Evolutionary conservation across 2,329 filamentous ascomycete genomes (phyloP).

Genomic region (Fusarium mundagurra): DNA sequence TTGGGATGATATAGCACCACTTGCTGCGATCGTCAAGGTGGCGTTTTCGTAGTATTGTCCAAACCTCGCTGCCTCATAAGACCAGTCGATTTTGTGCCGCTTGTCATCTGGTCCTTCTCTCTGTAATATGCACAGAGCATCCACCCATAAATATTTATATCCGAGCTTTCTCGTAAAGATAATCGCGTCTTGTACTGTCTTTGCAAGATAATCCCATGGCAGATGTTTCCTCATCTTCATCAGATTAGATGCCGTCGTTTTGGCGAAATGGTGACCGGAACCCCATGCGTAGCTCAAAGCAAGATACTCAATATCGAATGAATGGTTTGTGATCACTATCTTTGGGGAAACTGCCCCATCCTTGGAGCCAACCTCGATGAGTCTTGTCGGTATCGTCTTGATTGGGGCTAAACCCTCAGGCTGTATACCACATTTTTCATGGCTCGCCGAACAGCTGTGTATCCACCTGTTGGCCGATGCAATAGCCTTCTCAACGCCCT

Average conservation of each 20-base stretch:
- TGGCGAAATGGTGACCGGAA: not conserved
- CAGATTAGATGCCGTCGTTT: not conserved
- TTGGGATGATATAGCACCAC: not conserved
- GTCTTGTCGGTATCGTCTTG: not conserved
- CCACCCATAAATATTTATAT: not conserved
- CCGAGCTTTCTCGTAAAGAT: not conserved
- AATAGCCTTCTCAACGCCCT: not conserved
- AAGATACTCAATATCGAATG: not conserved
- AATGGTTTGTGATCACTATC: not conserved
- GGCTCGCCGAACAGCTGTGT: not conserved
- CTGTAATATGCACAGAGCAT: conserved; percentile 7
- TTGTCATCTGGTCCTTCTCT: not conserved
- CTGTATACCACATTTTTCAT: not conserved
- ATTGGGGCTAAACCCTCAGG: no score
- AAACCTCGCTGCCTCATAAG: not conserved
- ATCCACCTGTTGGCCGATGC: not conserved
- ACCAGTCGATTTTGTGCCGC: not conserved
- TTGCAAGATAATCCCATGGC: not conserved
- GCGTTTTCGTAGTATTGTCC: conserved; percentile 5
- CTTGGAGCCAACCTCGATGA: not conserved
- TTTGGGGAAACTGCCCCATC: not conserved
- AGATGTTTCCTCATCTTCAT: not conserved
- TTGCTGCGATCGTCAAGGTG: not conserved
- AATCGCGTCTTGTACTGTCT: not conserved
- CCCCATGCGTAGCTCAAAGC: conserved; percentile 12